phyloP scores from a whole-genome alignment of 495 filamentous ascomycete genomes.

The Tuber microsphaerosporum region DNA sequence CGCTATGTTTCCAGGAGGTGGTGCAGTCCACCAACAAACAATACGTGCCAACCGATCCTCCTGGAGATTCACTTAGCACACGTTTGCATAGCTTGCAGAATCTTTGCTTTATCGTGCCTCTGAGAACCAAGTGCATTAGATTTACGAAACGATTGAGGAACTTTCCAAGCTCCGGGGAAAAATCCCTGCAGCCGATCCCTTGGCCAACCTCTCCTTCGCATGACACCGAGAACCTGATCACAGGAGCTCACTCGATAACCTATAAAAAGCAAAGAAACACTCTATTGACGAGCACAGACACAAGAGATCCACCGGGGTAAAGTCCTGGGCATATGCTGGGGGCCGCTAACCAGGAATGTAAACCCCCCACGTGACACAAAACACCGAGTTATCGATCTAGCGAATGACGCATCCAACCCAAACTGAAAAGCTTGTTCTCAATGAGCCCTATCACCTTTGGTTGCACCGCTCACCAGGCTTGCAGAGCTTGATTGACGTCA shows the following conservation, averaged over 20 bases:
- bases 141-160: neutral
- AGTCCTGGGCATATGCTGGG: neutral
- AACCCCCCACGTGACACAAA: neutral
- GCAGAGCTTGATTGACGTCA: neutral
- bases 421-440: neutral
- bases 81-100: neutral
- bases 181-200: neutral
- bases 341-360: neutral
- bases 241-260: neutral
- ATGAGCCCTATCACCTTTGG: neutral
- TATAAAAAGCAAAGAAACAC: neutral
- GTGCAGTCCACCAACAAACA: neutral
- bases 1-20: neutral
- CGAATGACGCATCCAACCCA: neutral
- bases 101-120: neutral
- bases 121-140: neutral
- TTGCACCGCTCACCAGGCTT: neutral
- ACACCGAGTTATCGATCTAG: neutral
- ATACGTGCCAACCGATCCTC: neutral
- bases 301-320: neutral
- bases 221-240: neutral
- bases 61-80: neutral
- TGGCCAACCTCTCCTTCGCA: neutral
- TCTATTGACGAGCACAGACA: neutral
- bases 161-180: neutral